A percentile compares a stretch with the other conserved stretches of the same genome.
These are phyloP conservation scores for Diutina pseudorugosa DNA, from an alignment of 1,139 yeast species.

Conservation along the genomic window DNA sequence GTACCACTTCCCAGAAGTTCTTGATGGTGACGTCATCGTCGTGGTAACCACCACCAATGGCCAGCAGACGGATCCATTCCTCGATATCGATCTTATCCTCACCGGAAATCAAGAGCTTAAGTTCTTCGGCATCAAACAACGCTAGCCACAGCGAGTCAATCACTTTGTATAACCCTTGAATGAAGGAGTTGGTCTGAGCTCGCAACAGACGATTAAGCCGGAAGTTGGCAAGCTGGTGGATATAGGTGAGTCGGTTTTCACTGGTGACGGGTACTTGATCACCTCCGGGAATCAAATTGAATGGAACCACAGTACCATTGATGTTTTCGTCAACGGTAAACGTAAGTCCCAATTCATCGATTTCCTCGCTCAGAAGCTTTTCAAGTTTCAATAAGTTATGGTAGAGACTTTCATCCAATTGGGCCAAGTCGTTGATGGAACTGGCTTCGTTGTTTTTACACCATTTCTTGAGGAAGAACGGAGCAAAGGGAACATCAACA, in stretches of 20 bases:
- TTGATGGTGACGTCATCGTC: slow-evolving; percentile 44
- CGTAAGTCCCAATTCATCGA: slow-evolving; percentile 45
- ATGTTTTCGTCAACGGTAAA: slow-evolving; percentile 48
- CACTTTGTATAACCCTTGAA: slow-evolving; percentile 58
- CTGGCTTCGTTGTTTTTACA: slow-evolving; percentile 22
- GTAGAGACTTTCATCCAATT: slow-evolving; percentile 61
- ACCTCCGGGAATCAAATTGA: slow-evolving; percentile 55
- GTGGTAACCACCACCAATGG: slow-evolving; percentile 49
- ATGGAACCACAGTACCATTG: slow-evolving; percentile 23
- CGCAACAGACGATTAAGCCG: slow-evolving; percentile 55
- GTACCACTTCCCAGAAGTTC: slow-evolving; percentile 66
- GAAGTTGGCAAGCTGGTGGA: slow-evolving; percentile 69
- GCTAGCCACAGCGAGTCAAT: slow-evolving; percentile 66
- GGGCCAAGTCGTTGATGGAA: slow-evolving; percentile 68
- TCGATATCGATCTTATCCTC: slow-evolving; percentile 49
- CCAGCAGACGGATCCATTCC: slow-evolving; percentile 55
- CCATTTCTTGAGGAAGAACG: slow-evolving; percentile 65
- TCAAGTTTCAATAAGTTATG: slow-evolving; percentile 51
- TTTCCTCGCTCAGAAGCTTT: slow-evolving; percentile 42
- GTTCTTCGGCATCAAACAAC: slow-evolving; percentile 74
- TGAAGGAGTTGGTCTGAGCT: slow-evolving; percentile 50
- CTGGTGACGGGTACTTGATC: slow-evolving; percentile 39
- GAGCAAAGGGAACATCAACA: slow-evolving; percentile 77
- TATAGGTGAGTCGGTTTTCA: slow-evolving; percentile 59
- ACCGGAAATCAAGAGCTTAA: slow-evolving; percentile 80